phyloP scores from a whole-genome alignment of 2,329 filamentous ascomycete species.

The Ramichloridium luteum region DNA sequence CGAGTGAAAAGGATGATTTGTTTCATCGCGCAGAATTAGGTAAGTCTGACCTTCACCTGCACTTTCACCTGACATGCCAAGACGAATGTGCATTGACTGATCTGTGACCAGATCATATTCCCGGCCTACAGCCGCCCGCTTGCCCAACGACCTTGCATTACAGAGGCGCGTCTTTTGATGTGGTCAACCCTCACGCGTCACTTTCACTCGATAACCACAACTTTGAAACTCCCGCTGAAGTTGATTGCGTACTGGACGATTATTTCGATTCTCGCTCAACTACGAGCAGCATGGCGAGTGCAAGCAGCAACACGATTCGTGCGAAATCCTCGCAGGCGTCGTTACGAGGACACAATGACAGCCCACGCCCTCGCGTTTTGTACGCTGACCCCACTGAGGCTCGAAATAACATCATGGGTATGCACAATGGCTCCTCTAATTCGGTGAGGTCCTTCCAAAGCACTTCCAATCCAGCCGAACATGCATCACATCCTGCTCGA shows the following conservation, averaged over 20 bases:
- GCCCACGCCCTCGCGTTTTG: neutral
- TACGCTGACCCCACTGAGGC: neutral
- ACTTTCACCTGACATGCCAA: constrained; percentile 9
- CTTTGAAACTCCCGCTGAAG: constrained; percentile 23
- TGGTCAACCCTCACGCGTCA: constrained; percentile 25
- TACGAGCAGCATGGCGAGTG: neutral
- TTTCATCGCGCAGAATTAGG: neutral
- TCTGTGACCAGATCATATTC: neutral
- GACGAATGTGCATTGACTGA: too few relatives aligned
- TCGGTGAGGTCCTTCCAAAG: too few relatives aligned
- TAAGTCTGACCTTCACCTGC: neutral
- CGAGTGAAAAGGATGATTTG: neutral
- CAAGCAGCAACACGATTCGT: constrained; percentile 2
- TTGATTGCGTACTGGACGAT: constrained; percentile 23
- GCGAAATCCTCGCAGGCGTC: neutral
- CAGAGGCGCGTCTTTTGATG: constrained; percentile 23
- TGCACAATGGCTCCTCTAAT: too few relatives aligned
- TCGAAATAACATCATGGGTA: neutral
- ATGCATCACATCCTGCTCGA: too few relatives aligned
- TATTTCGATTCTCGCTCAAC: constrained; percentile 16
- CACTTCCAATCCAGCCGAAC: too few relatives aligned
- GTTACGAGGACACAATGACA: neutral
- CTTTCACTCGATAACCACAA: constrained; percentile 17
- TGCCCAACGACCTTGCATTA: constrained; percentile 21
- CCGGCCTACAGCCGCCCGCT: neutral